Evolutionary conservation across 2,329 filamentous ascomycete genomes (phyloP), one percentile per base, ranked within the genome.

Genomic region (Macrophomina tecta): DNA sequence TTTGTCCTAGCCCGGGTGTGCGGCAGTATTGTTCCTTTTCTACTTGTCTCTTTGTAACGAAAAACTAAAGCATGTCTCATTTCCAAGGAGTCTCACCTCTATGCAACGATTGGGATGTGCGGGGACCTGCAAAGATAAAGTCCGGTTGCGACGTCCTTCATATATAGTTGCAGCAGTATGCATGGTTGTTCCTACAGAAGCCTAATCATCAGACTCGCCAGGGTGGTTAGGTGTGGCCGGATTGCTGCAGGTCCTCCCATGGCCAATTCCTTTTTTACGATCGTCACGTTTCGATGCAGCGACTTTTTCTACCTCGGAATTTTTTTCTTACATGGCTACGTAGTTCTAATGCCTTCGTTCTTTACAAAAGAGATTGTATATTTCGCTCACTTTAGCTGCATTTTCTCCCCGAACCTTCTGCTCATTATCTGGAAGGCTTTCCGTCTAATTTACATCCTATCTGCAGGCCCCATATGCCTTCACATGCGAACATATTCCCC

Each of bases 321-420:
- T 5, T 18, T 30, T 28, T 32, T 49, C 58, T 2, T 62, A 38
- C 32, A 45, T 16, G n/a, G 18, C 32, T 28, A 38, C 38, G 30
- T 62, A 62, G 45, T 45, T 49, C 23, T 62, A 49, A 62, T 51
- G 7, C n/a, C 30, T 30, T 49, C 30, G 45, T 62, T 62, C 11
- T 36, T 32, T 38, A 14, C 16, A 2, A 45, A 14, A 9, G 42
- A 16, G 42, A n/a, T 5, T 45, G 3, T 14, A 45, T 45, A 16
- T 45, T 16, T 16, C 8, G 23, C 6, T 14, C 45, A 48, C 23
- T 23, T 23, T 23, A 2, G 23, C 23, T 23, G 23, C 23, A 23
- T 23, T 23, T 23, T 23, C 23, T 23, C 23, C 23, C 23, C 23
- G 23, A 23, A 23, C 2, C 23, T 23, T 3, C 23, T 23, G n/a